A percentile compares a stretch with the other conserved stretches of the same genome.
Evolutionary conservation across 2,329 filamentous ascomycete species (phyloP).

Genomic region (Diaporthe helianthi): DNA sequence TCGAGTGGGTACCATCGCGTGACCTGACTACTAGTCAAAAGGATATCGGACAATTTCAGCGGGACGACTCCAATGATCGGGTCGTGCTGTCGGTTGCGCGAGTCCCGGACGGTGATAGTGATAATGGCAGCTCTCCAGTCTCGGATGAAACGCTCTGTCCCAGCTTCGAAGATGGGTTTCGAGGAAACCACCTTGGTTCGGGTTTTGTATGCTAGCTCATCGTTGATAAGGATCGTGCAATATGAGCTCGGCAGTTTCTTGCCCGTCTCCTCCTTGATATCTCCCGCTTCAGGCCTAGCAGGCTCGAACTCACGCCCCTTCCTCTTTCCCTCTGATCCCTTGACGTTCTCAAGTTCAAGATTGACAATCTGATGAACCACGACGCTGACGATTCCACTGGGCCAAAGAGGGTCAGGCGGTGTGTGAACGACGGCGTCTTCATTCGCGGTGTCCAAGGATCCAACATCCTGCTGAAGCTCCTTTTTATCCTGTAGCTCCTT

Average conservation of each 20-base stretch:
- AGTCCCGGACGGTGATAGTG: conserved; percentile 87
- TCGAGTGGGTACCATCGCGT: conserved; percentile 97
- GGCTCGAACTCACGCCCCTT: conserved; percentile 90
- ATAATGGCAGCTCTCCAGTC: conserved; percentile 91
- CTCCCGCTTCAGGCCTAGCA: conserved; percentile 79
- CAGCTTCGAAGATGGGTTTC: conserved; percentile 96
- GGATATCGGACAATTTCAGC: conserved; percentile 84
- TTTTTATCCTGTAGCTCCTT: conserved; percentile 75
- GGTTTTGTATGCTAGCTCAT: conserved; percentile 90
- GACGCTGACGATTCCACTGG: conserved; percentile 84
- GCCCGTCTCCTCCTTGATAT: conserved; percentile 84
- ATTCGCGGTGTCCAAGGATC: conserved; percentile 71
- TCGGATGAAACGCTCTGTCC: conserved; percentile 89
- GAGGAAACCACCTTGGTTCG: conserved; percentile 91
- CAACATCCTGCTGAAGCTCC: conserved; percentile 88
- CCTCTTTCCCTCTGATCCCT: conserved; percentile 80
- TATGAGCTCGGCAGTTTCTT: conserved; percentile 87
- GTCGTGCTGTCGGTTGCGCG: conserved; percentile 89
- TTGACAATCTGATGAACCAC: conserved; percentile 96
- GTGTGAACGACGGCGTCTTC: conserved; percentile 90
- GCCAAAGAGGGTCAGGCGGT: conserved; percentile 95
- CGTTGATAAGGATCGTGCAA: conserved; percentile 90
- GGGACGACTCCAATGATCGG: conserved; percentile 93
- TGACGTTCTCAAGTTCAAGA: conserved; percentile 88
- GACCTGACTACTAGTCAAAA: conserved; percentile 84